These are phyloP conservation scores for Salix brachista DNA, from an alignment of 345 rosid genomes.

Conservation along the genomic window DNA sequence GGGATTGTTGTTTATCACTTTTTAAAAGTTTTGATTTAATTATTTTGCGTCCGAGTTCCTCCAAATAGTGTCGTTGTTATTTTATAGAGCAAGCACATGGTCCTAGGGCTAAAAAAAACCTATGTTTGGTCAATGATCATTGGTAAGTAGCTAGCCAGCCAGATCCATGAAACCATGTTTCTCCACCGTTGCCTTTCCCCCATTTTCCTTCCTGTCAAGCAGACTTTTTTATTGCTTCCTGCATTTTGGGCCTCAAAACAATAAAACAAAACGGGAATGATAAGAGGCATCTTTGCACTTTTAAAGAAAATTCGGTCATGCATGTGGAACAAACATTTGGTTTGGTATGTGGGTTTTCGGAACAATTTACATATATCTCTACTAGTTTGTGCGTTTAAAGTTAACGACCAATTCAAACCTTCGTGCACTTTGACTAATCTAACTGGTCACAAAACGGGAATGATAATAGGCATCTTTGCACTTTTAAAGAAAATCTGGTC, in stretches of 20 bases:
- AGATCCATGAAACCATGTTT: conserved; percentile 32
- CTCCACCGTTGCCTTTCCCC: conserved; percentile 29
- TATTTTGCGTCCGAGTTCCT: background rate
- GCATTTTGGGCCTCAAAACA: conserved; percentile 20
- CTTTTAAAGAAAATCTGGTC: conserved; percentile 1
- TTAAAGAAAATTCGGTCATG: too few species aligned
- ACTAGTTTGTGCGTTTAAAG: too few species aligned
- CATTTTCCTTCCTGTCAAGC: background rate
- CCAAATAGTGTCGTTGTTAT: conserved; percentile 6
- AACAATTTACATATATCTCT: too few species aligned
- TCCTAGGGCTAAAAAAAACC: conserved; percentile 12
- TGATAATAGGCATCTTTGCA: too few species aligned
- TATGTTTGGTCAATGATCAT: conserved; percentile 8
- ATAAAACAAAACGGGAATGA: conserved; percentile 19
- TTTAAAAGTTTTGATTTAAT: conserved; percentile 8
- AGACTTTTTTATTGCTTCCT: conserved; percentile 24
- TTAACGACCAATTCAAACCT: too few species aligned
- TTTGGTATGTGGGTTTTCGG: too few species aligned
- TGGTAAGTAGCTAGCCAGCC: background rate
- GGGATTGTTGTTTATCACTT: conserved; percentile 8
- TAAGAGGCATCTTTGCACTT: too few species aligned
- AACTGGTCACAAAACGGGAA: too few species aligned
- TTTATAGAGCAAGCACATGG: conserved; percentile 35
- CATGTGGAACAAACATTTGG: too few species aligned
- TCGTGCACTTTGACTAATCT: too few species aligned